Base-by-base conservation (phyloP, 306 rosid species). In the Begonia peltatifolia region DNA sequence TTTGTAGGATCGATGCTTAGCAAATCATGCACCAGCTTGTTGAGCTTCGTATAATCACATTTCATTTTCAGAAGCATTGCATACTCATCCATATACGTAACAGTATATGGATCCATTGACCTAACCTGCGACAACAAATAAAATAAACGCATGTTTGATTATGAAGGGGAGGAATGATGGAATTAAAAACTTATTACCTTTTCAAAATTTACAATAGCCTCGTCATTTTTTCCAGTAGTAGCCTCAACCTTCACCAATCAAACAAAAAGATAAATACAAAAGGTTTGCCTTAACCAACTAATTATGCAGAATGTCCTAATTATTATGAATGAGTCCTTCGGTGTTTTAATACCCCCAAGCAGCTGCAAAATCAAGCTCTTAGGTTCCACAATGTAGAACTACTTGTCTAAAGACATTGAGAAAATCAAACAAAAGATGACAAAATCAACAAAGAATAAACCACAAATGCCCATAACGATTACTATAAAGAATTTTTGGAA, bases 61-160 rank as follows among this genome's bases (percentile, higher is more conserved):
- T 83, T 86, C n/a, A 72, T 66, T 76, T 87, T 92, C 48, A 92
- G 76, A 75, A 86, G 94, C 88, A 92, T 86, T 61, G 99, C 99
- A 79, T 83, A 92, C 74, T 92, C 99, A 79, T 92, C 99, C 96
- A 92, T 86, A 57, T 79, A 92, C 57, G 99, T 92, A 53, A 83
- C 49, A 61, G 79, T 56, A 58, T 71, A 92, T 55, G 99, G 99
- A 81, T 92, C 99, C 53, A 92, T 73, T 23, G 82, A 79, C 41
- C 99, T 84, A 59, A 87, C 94, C 99, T 92, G 79, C 57, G 50
- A 68, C 67, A 58, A 70, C 71, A 63, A 71, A 41, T 63, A 72
- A 66, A 25, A 65, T 46, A 52, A 60, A 44, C 38, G 38, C 3
- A 7, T 5, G 38, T 30, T 30, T 30, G 8, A 30, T 30, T 5